Conservation (phyloP, 2,329 filamentous ascomycete genomes). For the Lomentospora prolificans region DNA sequence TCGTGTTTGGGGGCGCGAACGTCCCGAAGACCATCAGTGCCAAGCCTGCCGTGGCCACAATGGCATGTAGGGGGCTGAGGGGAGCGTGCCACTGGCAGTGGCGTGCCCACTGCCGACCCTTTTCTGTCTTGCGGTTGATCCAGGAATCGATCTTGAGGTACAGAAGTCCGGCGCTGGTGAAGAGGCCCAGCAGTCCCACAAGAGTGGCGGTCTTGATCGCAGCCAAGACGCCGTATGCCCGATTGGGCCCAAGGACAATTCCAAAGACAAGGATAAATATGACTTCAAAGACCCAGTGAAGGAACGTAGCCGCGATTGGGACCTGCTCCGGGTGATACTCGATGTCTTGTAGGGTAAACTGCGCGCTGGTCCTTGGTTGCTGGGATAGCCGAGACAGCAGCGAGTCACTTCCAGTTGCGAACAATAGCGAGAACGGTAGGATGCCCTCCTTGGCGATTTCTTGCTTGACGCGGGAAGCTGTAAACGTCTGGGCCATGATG, state of each 20-base stretch:
- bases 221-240: neutral
- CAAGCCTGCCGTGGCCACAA: neutral
- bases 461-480: slow-evolving; percentile 46
- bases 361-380: neutral
- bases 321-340: slow-evolving; percentile 10
- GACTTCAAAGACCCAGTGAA: slow-evolving; percentile 10
- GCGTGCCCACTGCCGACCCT: neutral
- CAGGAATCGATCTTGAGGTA: slow-evolving; percentile 3
- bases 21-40: neutral
- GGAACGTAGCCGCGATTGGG: slow-evolving; percentile 10
- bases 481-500: slow-evolving; percentile 47
- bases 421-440: slow-evolving; percentile 38
- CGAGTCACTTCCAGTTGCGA: slow-evolving; percentile 20
- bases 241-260: neutral
- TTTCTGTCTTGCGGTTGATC: neutral
- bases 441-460: slow-evolving; percentile 51
- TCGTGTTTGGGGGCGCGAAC: neutral
- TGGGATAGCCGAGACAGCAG: neutral
- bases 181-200: neutral
- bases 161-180: slow-evolving; percentile 2
- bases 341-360: neutral
- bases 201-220: neutral
- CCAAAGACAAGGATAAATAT: slow-evolving; percentile 9
- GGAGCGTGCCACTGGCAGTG: neutral
- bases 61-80: neutral